Conservation (phyloP, 2,329 filamentous ascomycete genomes). For the Emmonsiellopsis sp. region DNA sequence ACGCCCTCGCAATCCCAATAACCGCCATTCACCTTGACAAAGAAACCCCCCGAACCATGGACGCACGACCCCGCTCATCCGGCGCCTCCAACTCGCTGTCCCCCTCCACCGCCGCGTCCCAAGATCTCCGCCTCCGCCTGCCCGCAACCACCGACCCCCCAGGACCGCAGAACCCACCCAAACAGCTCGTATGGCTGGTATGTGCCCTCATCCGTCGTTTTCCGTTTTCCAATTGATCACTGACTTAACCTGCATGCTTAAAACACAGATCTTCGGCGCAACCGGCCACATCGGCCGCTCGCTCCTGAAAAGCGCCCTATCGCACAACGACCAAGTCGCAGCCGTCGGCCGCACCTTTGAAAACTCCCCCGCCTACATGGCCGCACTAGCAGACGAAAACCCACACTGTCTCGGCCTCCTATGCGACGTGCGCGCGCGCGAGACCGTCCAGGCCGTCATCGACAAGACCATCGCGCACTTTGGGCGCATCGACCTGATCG, state of each 20-base stretch:
- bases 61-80: not conserved
- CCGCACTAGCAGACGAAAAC: slow-evolving; percentile 55
- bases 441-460: slow-evolving; percentile 66
- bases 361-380: slow-evolving; percentile 63
- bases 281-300: slow-evolving; percentile 96
- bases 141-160: slow-evolving; percentile 84
- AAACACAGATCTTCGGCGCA: slow-evolving; percentile 71
- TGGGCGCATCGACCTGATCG: slow-evolving; percentile 77
- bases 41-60: not conserved
- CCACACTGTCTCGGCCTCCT: slow-evolving; percentile 62
- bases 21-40: not conserved
- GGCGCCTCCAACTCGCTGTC: slow-evolving; percentile 1
- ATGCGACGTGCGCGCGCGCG: slow-evolving; percentile 78
- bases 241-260: not conserved
- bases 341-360: slow-evolving; percentile 79
- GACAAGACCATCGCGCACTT: slow-evolving; percentile 63
- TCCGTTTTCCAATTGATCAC: not conserved
- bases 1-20: not conserved
- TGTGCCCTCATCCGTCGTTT: slow-evolving; percentile 23
- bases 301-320: slow-evolving; percentile 71
- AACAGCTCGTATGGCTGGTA: slow-evolving; percentile 83
- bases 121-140: slow-evolving; percentile 48
- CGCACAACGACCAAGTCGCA: slow-evolving; percentile 72
- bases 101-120: slow-evolving; percentile 18
- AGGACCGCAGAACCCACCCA: slow-evolving; percentile 56